Evolutionary conservation across 768 basidiomycete genomes (phyloP).

Genomic region (Suillus ampliporus): DNA sequence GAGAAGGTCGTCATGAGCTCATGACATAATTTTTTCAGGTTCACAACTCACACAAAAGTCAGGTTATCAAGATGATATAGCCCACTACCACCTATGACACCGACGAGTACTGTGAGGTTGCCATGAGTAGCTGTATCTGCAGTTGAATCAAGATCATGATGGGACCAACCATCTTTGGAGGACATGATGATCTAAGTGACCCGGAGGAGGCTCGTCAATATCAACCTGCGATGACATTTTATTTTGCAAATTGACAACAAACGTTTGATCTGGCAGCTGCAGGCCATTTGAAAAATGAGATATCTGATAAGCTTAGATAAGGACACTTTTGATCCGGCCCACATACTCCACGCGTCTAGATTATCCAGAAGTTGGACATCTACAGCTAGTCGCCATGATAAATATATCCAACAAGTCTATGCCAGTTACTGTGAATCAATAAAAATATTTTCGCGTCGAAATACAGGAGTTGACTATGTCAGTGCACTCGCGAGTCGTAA

Average conservation of each 20-base stretch:
- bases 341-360: no score
- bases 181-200: conserved; percentile 2
- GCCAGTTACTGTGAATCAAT: no score
- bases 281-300: no score
- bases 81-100: conserved; percentile 92
- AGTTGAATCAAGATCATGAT: no score
- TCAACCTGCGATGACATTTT: not conserved
- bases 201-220: no score
- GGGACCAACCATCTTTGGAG: not conserved
- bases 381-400: no score
- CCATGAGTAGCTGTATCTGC: not conserved
- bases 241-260: conserved; percentile 1
- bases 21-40: not conserved
- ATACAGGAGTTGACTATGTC: no score
- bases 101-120: conserved; percentile 65
- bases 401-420: no score
- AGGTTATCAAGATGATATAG: conserved; percentile 94
- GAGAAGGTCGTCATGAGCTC: conserved; percentile 4
- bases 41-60: conserved; percentile 74
- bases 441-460: no score
- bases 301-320: conserved; percentile 1
- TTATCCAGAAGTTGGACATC: no score
- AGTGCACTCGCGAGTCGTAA: no score
- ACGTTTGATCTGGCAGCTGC: not conserved
- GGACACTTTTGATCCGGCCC: no score